Conservation (phyloP, 345 rosid species). For the Hibiscus syriacus region DNA sequence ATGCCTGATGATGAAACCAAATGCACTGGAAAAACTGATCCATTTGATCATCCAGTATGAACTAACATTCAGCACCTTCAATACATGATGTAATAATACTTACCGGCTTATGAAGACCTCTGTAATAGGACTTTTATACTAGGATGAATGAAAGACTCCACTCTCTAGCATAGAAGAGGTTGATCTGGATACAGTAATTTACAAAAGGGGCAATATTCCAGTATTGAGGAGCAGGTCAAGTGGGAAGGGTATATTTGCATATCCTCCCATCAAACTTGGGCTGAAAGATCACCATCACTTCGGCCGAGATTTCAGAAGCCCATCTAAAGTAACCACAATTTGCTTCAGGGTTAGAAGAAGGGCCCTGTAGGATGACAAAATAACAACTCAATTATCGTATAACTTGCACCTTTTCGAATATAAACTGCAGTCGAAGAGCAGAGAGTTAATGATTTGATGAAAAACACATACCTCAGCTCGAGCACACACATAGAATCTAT, state of each 20-base stretch:
- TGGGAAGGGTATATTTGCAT: background rate
- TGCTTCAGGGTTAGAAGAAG: slow-evolving; percentile 83
- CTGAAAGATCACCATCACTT: slow-evolving; percentile 8
- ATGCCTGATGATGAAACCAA: background rate
- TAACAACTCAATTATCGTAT: background rate
- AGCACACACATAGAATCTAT: slow-evolving; percentile 77
- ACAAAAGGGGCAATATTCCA: background rate
- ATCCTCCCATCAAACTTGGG: background rate
- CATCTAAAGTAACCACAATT: slow-evolving; percentile 87
- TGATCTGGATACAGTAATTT: background rate
- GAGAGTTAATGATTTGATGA: background rate
- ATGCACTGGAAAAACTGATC: background rate
- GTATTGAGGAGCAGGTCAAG: background rate
- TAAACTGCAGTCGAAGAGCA: background rate
- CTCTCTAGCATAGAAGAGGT: background rate
- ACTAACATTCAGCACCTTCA: background rate
- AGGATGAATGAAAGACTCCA: too few relatives aligned
- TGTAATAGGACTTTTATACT: too few relatives aligned
- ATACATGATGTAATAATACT: background rate
- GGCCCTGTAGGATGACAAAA: slow-evolving; percentile 51
- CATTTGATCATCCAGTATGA: background rate
- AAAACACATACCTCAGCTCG: slow-evolving; percentile 69
- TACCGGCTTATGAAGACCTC: too few relatives aligned
- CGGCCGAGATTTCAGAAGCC: slow-evolving; percentile 46
- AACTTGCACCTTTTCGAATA: background rate